Evolutionary conservation across 148 eudicot genomes (phyloP), one percentile per base, ranked within the genome.

Genomic region (Heliamphora exappendiculata): DNA sequence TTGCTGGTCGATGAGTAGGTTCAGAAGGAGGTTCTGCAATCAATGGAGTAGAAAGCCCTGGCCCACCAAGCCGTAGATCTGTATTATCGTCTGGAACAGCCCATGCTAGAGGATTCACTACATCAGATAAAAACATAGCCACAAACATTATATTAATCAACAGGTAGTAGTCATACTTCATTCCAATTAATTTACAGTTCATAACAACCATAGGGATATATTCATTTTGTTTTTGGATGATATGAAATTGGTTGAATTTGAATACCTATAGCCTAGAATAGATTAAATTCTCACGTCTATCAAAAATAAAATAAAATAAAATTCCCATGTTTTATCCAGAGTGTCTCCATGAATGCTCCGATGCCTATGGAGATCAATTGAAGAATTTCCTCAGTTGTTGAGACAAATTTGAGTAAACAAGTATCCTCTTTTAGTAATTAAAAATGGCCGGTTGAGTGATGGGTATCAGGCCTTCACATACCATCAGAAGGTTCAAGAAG

Each of bases 21-120:
- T 74, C 80, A 42, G 42, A 63, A 55, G 26, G 41, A 76, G 83
- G 83, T 24, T 80, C 24, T 68, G 55, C 75, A 24, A 24, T 29
- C 51, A 47, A 57, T 7, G 72, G 72, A 49, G 74, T 47, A 31
- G 72, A 50, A 69, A 76, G 65, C 64, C 75, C 79, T 3, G 76
- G 82, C 29, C 76, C 73, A 26, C 75, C 81, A 64, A 84, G 80
- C 74, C 75, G 85, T 36, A 81, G 57, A 47, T 78, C 83, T 49
- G 78, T 71, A 37, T 74, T 84, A 53, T 58, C 86, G 22, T 78
- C 78, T 36, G 87, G 83, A 75, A 78, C 75, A 12, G 68, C 79
- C 86, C 84, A 87, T 37, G 89, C 41, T 36, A 85, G 50, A 34
- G 86, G 86, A 51, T 78, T 76, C 31, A 45, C 89, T 87, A 86